A percentile compares a stretch with the other conserved stretches of the same genome.
Evolutionary conservation across 176 grass and related monocot species (phyloP).

Genomic region (Triticum turgidum): DNA sequence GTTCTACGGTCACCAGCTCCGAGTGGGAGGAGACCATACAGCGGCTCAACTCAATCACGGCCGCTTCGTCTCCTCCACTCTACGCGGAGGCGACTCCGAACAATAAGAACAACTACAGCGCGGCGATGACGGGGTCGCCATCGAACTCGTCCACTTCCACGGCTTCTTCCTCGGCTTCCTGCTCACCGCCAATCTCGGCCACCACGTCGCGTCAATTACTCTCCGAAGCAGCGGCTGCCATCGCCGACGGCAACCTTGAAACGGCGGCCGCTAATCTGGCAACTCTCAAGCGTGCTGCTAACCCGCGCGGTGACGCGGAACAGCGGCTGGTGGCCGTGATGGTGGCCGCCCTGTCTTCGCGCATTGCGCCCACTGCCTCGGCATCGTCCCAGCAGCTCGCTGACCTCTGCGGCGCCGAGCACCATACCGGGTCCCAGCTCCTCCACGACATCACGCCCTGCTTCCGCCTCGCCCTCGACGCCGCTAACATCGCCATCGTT

Average conservation of each 20-base stretch:
- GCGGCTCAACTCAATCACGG: constrained; percentile 44
- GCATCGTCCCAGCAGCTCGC: constrained; percentile 23
- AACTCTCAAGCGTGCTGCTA: constrained; percentile 41
- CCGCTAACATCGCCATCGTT: constrained; percentile 68
- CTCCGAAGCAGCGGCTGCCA: constrained; percentile 50
- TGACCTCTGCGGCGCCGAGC: constrained; percentile 57
- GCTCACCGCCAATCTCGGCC: constrained; percentile 54
- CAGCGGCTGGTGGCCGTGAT: constrained; percentile 82
- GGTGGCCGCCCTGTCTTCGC: constrained; percentile 48
- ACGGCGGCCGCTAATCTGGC: constrained; percentile 49
- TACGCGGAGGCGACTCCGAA: constrained; percentile 12
- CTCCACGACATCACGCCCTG: constrained; percentile 65
- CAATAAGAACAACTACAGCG: constrained; percentile 24
- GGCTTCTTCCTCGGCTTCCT: constrained; percentile 71
- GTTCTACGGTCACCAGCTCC: constrained; percentile 64
- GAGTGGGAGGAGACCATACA: constrained; percentile 86
- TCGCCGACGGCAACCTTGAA: constrained; percentile 66
- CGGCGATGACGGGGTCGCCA: constrained; percentile 52
- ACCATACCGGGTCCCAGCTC: constrained; percentile 45
- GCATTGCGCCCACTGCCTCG: constrained; percentile 38
- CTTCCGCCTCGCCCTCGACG: constrained; percentile 74
- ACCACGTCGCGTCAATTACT: constrained; percentile 60
- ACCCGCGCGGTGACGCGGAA: constrained; percentile 58
- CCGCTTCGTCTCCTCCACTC: constrained; percentile 9
- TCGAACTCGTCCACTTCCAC: constrained; percentile 85